phyloP scores from a whole-genome alignment of 2,329 filamentous ascomycete genomes.

The Trichoderma hamatum region DNA sequence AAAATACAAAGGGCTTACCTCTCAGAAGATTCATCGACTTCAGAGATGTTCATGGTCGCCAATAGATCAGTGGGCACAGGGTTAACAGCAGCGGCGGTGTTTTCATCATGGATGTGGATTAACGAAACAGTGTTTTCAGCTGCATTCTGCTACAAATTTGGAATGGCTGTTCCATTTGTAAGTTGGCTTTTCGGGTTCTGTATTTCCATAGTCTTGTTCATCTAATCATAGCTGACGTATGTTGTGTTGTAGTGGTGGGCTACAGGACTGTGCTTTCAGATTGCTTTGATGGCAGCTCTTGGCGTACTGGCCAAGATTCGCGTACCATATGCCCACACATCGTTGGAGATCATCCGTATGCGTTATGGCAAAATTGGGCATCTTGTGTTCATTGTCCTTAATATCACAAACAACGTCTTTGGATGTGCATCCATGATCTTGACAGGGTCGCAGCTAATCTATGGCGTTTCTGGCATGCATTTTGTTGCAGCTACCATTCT shows the following conservation, averaged over 20 bases:
- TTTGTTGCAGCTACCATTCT: constrained; percentile 26
- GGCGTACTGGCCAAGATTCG: constrained; percentile 22
- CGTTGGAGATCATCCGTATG: constrained; percentile 25
- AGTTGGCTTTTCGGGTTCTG: neutral
- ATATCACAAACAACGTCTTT: constrained; percentile 25
- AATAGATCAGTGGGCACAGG: constrained; percentile 20
- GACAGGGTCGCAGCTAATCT: constrained; percentile 22
- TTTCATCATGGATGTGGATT: constrained; percentile 26
- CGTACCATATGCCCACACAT: constrained; percentile 22
- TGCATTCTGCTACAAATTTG: constrained; percentile 24
- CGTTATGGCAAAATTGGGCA: constrained; percentile 23
- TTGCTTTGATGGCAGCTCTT: constrained; percentile 24
- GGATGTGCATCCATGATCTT: constrained; percentile 23
- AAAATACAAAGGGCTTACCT: constrained; percentile 18
- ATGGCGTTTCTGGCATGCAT: constrained; percentile 22
- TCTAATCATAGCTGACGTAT: neutral
- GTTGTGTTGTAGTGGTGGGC: constrained; percentile 19
- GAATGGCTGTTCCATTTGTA: constrained; percentile 23
- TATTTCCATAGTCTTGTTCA: neutral
- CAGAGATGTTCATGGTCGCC: constrained; percentile 25
- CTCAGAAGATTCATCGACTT: constrained; percentile 22
- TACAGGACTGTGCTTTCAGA: constrained; percentile 21
- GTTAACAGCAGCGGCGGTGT: constrained; percentile 20
- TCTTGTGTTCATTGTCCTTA: constrained; percentile 17
- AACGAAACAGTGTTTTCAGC: constrained; percentile 23